phyloP scores from a whole-genome alignment of 208 protist genomes.

The Trichomonas vaginalis region DNA sequence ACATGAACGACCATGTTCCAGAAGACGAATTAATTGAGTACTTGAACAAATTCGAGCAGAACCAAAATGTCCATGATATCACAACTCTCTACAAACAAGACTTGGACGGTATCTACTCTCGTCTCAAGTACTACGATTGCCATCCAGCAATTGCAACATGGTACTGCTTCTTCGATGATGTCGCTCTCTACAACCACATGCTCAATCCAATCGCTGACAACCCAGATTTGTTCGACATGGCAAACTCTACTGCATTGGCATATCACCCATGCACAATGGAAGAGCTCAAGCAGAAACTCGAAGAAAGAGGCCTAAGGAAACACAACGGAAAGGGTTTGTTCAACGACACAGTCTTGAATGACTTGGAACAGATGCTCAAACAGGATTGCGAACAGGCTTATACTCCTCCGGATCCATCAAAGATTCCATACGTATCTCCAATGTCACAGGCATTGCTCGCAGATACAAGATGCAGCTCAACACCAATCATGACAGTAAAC shows the following conservation, averaged over 20 bases:
- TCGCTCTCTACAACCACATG: background rate
- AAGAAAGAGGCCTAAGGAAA: background rate
- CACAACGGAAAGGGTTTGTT: background rate
- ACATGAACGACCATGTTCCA: background rate
- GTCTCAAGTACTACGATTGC: background rate
- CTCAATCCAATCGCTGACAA: background rate
- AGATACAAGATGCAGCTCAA: background rate
- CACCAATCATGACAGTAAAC: background rate
- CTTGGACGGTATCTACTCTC: background rate
- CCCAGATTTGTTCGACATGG: background rate
- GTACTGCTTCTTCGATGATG: constrained; percentile 8
- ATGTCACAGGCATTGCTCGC: background rate
- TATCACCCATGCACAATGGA: background rate
- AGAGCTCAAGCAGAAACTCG: background rate
- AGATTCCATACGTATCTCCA: background rate
- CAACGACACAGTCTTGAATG: background rate
- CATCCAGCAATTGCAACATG: background rate
- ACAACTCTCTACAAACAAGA: background rate
- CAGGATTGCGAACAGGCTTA: background rate
- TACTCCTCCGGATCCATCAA: background rate
- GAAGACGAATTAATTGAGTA: background rate
- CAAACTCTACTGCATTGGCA: background rate
- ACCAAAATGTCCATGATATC: background rate
- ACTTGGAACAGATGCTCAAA: background rate
- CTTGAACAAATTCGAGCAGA: background rate